These are phyloP conservation scores for Colletotrichum australisinense DNA, from an alignment of 2,329 filamentous ascomycete species.

Conservation along the genomic window DNA sequence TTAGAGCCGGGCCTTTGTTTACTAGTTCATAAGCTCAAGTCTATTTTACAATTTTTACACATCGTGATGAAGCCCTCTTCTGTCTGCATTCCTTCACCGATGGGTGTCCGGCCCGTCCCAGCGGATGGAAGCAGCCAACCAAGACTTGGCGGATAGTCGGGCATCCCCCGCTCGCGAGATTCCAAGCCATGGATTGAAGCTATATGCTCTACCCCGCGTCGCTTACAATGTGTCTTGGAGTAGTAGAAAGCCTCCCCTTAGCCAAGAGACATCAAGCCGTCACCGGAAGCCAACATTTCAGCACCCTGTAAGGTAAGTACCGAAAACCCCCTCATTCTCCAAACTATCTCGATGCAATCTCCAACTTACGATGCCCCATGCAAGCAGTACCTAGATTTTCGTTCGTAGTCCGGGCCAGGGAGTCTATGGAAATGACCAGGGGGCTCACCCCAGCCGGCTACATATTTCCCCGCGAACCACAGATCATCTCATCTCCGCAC, in stretches of 20 bases:
- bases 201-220: neutral
- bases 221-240: neutral
- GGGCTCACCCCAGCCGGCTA: constrained; percentile 16
- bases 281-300: neutral
- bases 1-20: constrained; percentile 14
- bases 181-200: neutral
- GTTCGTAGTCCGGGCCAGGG: neutral
- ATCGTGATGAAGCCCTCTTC: neutral
- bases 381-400: no score
- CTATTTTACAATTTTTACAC: neutral
- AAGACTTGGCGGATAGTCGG: constrained; percentile 19
- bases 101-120: constrained; percentile 11
- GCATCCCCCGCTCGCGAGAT: neutral
- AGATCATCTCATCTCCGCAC: constrained; percentile 6
- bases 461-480: constrained; percentile 35
- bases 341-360: neutral
- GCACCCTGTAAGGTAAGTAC: neutral
- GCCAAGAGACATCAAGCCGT: no score
- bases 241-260: neutral
- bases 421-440: neutral
- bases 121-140: constrained; percentile 7
- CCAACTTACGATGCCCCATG: neutral
- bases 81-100: neutral
- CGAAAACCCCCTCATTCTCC: constrained; percentile 6
- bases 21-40: neutral